Evolutionary conservation across 2,329 filamentous ascomycete genomes (phyloP), one percentile per base, ranked within the genome.

Genomic region (Albifimbria verrucaria): DNA sequence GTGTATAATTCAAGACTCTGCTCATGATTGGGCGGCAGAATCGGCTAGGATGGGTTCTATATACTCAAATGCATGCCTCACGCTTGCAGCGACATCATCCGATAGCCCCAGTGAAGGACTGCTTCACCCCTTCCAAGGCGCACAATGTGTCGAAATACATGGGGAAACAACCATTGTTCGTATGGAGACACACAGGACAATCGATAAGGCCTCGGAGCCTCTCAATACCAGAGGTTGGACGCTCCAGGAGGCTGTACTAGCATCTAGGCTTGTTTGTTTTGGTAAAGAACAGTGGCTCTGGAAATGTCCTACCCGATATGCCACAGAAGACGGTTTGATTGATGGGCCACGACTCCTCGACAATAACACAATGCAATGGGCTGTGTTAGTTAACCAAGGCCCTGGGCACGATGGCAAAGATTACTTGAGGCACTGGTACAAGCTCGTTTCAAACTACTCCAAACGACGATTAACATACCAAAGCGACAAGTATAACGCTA

Each of bases 151-250:
- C n/a, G 18, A 43, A 43, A 43, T 43, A 43, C 41, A 43, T n/a
- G 41, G 41, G 7, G 41, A 43, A n/a, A 43, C 41, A 21, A 21
- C 41, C 18, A 43, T 43, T 7, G 7, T 43, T 43, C 41, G 41
- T 21, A 43, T 43, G 41, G 41, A 43, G 18, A 43, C 41, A 43
- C 41, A 43, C 41, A 43, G 41, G 20, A 43, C 41, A 43, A 43
- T 43, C 7, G 41, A 43, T 18, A 43, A 18, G 20, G n/a, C 41
- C 41, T 43, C 41, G n/a, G 41, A 43, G 41, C 41, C 41, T 43
- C 41, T 43, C n/a, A 43, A 43, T 43, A 43, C n/a, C 41, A 43
- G 41, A 43, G 41, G 41, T 10, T 43, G 41, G 41, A 43, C 41
- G 9, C 41, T 43, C 9, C 41, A 43, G n/a, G 41, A 43, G n/a